These are phyloP conservation scores for Malassezia sympodialis DNA, from an alignment of 1,284 basidiomycete genomes.

Conservation along the genomic window DNA sequence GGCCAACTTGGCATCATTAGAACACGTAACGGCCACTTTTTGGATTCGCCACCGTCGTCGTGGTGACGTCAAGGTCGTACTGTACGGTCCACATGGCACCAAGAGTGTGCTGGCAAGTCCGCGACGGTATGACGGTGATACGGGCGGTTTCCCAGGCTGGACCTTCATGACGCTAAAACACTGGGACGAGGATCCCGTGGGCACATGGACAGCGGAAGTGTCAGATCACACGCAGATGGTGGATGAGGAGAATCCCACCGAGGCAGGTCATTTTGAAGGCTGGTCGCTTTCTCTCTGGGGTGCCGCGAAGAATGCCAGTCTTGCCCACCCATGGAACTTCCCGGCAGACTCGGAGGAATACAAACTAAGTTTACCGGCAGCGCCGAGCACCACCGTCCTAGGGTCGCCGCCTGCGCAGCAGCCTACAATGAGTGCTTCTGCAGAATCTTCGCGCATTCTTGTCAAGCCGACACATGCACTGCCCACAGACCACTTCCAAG, in stretches of 20 bases:
- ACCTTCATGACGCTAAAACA: slow-evolving; percentile 97
- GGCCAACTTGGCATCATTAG: slow-evolving; percentile 74
- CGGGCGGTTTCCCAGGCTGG: slow-evolving; percentile 78
- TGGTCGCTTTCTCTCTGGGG: slow-evolving; percentile 95
- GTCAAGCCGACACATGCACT: slow-evolving; percentile 75
- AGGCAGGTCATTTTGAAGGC: slow-evolving; percentile 69
- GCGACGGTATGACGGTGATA: slow-evolving; percentile 61
- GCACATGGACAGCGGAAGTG: slow-evolving; percentile 71
- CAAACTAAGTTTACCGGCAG: slow-evolving; percentile 52
- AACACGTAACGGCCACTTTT: slow-evolving; percentile 84
- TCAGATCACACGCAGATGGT: slow-evolving; percentile 50
- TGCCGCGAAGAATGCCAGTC: slow-evolving; percentile 63
- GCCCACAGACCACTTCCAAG: slow-evolving; percentile 63
- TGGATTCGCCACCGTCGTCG: slow-evolving; percentile 79
- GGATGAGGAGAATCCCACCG: slow-evolving; percentile 59
- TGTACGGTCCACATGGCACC: slow-evolving; percentile 75
- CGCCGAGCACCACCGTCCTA: slow-evolving; percentile 31
- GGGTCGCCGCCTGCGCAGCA: slow-evolving; percentile 47
- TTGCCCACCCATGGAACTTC: slow-evolving; percentile 52
- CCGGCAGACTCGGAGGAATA: slow-evolving; percentile 35
- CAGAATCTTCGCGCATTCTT: slow-evolving; percentile 33
- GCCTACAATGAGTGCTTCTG: slow-evolving; percentile 21
- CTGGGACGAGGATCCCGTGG: slow-evolving; percentile 91
- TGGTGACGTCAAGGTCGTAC: slow-evolving; percentile 85
- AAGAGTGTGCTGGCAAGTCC: slow-evolving; percentile 70